These are phyloP conservation scores for Russula emetica DNA, from an alignment of 768 basidiomycete species.

Conservation along the genomic window DNA sequence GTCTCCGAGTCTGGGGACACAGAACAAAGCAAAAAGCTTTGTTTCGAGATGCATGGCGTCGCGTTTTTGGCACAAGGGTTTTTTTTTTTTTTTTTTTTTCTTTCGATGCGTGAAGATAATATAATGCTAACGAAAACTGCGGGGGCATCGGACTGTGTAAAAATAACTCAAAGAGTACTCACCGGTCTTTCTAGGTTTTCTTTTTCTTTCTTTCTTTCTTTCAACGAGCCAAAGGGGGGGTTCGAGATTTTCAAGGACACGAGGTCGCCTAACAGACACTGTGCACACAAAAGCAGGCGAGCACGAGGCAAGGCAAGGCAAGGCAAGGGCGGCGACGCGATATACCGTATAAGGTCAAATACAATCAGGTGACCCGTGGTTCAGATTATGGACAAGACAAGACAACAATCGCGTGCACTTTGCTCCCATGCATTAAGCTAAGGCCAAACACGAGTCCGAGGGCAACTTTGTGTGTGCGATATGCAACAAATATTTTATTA, in stretches of 20 bases:
- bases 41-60: no score
- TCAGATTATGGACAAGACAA: no score
- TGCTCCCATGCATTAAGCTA: neutral
- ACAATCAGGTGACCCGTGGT: conserved; percentile 17
- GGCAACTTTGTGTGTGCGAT: neutral
- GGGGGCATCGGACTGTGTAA: conserved; percentile 8
- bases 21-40: no score
- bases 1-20: no score
- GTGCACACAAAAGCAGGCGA: conserved; percentile 5
- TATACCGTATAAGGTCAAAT: conserved; percentile 19
- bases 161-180: neutral
- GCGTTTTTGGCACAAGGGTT: neutral
- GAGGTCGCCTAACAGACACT: conserved; percentile 12
- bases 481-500: no score
- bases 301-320: conserved; percentile 24
- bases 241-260: conserved; percentile 12
- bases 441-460: conserved; percentile 12
- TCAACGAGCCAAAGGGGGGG: neutral
- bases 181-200: conserved; percentile 1
- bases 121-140: conserved; percentile 11
- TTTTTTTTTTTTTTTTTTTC: no score
- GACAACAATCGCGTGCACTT: conserved; percentile 1
- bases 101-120: conserved; percentile 3
- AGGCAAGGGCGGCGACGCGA: neutral
- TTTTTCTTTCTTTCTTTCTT: no score